Conservation (phyloP, 1,284 basidiomycete species). For the Pulchroboletus neoregius region DNA sequence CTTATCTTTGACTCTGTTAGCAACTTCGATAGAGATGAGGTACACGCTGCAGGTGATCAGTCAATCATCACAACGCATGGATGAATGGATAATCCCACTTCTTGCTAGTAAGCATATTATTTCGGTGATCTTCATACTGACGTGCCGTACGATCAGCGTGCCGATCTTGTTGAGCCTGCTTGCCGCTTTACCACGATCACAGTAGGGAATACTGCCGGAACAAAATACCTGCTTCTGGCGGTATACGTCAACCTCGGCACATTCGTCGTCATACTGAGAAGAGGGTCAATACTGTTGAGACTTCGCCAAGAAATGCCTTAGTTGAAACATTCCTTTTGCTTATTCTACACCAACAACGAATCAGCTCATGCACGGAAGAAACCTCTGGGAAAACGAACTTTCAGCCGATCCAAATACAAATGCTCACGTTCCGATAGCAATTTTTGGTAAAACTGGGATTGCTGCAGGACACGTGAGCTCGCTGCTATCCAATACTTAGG, state of each 20-base stretch:
- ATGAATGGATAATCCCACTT: slow-evolving; percentile 47
- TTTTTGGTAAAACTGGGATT: slow-evolving; percentile 68
- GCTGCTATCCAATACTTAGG: slow-evolving; percentile 5
- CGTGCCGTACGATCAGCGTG: slow-evolving; percentile 70
- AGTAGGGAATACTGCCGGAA: neutral
- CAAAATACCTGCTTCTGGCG: slow-evolving; percentile 69
- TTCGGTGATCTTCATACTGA: slow-evolving; percentile 68
- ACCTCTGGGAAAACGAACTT: slow-evolving; percentile 44
- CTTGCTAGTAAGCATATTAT: slow-evolving; percentile 76
- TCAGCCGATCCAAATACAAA: slow-evolving; percentile 60
- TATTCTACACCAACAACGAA: slow-evolving; percentile 44
- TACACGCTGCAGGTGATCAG: slow-evolving; percentile 48
- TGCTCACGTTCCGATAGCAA: slow-evolving; percentile 67
- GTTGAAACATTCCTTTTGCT: slow-evolving; percentile 56
- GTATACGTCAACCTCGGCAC: slow-evolving; percentile 61
- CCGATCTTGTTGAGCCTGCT: slow-evolving; percentile 64
- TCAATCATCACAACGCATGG: slow-evolving; percentile 1
- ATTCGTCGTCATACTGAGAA: slow-evolving; percentile 71
- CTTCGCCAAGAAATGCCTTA: neutral
- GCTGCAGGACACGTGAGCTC: slow-evolving; percentile 37
- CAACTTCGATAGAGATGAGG: slow-evolving; percentile 61
- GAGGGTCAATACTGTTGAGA: slow-evolving; percentile 8
- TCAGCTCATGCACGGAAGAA: slow-evolving; percentile 6
- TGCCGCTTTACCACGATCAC: slow-evolving; percentile 2
- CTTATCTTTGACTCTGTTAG: slow-evolving; percentile 64